Percentiles rank a stretch among this genome's conserved stretches.
phyloP scores from a whole-genome alignment of 345 rosid species.

The Pseudoturritis turrita region DNA sequence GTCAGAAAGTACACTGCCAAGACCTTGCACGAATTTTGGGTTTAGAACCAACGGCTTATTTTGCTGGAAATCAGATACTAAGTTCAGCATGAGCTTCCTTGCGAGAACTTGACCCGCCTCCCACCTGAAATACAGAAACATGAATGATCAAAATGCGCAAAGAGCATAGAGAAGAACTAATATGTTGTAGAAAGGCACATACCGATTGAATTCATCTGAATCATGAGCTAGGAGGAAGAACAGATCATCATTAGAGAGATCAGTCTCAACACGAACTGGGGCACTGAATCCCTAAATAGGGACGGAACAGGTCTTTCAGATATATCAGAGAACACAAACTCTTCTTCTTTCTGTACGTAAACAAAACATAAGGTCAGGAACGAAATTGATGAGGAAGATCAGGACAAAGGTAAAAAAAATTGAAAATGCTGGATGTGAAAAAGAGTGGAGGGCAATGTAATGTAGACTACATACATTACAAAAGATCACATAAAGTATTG shows the following conservation, averaged over 20 bases:
- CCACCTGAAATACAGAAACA: conserved; percentile 56
- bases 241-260: conserved; percentile 66
- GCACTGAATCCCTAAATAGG: conserved; percentile 88
- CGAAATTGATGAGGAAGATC: neutral
- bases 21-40: conserved; percentile 72
- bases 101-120: conserved; percentile 96
- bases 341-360: conserved; percentile 81
- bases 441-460: neutral
- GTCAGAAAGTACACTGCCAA: conserved; percentile 68
- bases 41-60: conserved; percentile 60
- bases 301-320: conserved; percentile 83
- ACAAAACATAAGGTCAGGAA: conserved; percentile 17
- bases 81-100: conserved; percentile 82
- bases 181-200: conserved; percentile 26
- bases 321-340: conserved; percentile 77
- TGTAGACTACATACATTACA: neutral
- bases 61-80: conserved; percentile 82
- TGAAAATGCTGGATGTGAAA: neutral
- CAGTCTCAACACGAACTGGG: conserved; percentile 85
- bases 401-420: neutral
- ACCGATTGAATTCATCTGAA: conserved; percentile 97
- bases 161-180: neutral
- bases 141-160: neutral
- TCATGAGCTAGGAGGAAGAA: conserved; percentile 96
- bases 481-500: neutral